Conservation (phyloP, 169 alveolate species). For the Plasmodium vivax region DNA sequence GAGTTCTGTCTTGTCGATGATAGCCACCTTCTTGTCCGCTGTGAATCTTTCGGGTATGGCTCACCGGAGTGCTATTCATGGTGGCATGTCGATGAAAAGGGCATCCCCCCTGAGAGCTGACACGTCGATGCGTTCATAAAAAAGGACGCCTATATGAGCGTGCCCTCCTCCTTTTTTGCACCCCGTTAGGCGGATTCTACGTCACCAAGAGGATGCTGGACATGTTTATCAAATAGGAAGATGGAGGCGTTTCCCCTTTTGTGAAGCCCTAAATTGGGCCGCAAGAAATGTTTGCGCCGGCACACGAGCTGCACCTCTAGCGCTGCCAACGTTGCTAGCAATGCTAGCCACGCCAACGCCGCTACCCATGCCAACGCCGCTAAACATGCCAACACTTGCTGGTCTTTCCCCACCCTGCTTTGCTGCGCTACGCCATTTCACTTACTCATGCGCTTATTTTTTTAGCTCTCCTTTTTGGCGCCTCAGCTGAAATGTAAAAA, state of each 20-base stretch:
- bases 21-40: slow-evolving; percentile 75
- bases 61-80: slow-evolving; percentile 4
- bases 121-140: slow-evolving; percentile 77
- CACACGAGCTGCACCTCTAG: neutral
- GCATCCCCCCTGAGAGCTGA: neutral
- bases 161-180: slow-evolving; percentile 18
- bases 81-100: neutral
- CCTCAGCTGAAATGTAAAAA: slow-evolving; percentile 48
- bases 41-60: slow-evolving; percentile 74
- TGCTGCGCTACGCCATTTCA: neutral
- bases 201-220: slow-evolving; percentile 94
- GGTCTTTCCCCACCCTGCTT: neutral
- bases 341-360: neutral
- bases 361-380: neutral
- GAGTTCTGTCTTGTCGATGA: slow-evolving; percentile 37
- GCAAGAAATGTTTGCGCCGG: neutral
- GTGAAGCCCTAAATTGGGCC: slow-evolving; percentile 8
- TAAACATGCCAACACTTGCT: neutral
- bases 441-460: slow-evolving; percentile 23
- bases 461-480: neutral
- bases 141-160: slow-evolving; percentile 2
- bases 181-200: slow-evolving; percentile 91
- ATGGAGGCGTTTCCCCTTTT: slow-evolving; percentile 6
- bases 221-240: slow-evolving; percentile 86
- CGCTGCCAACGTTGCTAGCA: neutral